Base-by-base conservation (phyloP, 768 basidiomycete species). In the Podaxis sp. region DNA sequence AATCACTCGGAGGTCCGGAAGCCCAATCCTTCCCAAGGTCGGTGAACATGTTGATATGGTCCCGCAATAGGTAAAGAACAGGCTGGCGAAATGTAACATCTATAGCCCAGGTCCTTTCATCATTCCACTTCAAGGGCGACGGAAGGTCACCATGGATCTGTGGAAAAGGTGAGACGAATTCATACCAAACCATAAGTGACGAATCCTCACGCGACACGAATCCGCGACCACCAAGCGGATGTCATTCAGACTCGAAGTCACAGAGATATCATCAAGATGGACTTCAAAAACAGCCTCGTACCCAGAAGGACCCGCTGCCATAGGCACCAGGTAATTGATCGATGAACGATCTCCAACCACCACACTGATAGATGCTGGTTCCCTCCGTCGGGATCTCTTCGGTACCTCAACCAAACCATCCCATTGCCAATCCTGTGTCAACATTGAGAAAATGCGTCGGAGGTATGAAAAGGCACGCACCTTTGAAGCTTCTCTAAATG, bases 11-110 rank as follows among this genome's bases (percentile, higher is more conserved):
- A 26, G 92, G 90, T 3, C 94, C 95, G 11, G 90, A 85, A 24
- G 80, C 82, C 95, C 96, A 99, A 70, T 99, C 96, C 67, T 88
- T 91, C 38, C 88, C 87, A n/a, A 99, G 82, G 73, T 99, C 96
- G 3, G 88, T 88, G 69, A 99, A 85, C 83, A 98, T 92, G 69
- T 94, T 96, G 75, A 95, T 86, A 70, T 99, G 96, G 71, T 99
- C 96, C 48, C 95, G 87, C 11, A 99, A 80, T 19, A 97, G 79
- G 70, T 87, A 92, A 39, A 96, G 79, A 1, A 84, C 75, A 1
- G 96, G 89, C 57, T 86, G 85, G 7, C 86, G 83, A 26, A 99
- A 76, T 11, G 83, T 84, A 51, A 95, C 73, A n/a, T 85, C 78
- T 70, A 95, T 84, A 0, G 79, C 77, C 96, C 96, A 99, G 66